Conservation (phyloP, 2,329 filamentous ascomycete species). For the Parastagonospora avenae region DNA sequence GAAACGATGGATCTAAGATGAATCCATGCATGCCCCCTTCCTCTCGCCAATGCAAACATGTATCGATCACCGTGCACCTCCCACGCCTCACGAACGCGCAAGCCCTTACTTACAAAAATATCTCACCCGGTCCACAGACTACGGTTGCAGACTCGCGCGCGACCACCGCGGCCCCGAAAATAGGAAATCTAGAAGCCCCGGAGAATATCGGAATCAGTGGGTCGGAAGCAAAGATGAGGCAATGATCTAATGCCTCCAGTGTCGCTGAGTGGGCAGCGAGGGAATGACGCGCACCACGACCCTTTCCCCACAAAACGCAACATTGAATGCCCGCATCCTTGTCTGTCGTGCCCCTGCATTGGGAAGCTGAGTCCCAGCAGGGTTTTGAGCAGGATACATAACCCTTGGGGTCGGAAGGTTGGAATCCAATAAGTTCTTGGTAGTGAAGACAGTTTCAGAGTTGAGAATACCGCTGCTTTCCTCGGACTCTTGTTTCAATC, state of each 20-base stretch:
- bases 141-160: background rate
- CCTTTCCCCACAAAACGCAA: conserved; percentile 9
- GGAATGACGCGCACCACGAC: conserved; percentile 10
- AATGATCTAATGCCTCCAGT: conserved; percentile 1
- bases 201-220: conserved; percentile 9
- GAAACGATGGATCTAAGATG: too few relatives aligned
- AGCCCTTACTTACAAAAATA: conserved; percentile 1
- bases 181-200: conserved; percentile 9
- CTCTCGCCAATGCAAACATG: too few relatives aligned
- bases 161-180: background rate
- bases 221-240: background rate
- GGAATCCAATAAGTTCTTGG: too few relatives aligned
- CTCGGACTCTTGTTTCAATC: conserved; percentile 1
- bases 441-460: background rate
- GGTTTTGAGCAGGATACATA: background rate
- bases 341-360: background rate
- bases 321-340: background rate
- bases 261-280: background rate
- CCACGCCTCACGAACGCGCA: conserved; percentile 8
- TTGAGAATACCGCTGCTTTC: background rate
- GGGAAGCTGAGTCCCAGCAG: too few relatives aligned
- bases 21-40: too few relatives aligned
- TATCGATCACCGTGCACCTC: background rate
- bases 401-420: background rate
- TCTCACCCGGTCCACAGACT: background rate